Conservation (phyloP, 2,329 filamentous ascomycete genomes). For the Nemania sp. region DNA sequence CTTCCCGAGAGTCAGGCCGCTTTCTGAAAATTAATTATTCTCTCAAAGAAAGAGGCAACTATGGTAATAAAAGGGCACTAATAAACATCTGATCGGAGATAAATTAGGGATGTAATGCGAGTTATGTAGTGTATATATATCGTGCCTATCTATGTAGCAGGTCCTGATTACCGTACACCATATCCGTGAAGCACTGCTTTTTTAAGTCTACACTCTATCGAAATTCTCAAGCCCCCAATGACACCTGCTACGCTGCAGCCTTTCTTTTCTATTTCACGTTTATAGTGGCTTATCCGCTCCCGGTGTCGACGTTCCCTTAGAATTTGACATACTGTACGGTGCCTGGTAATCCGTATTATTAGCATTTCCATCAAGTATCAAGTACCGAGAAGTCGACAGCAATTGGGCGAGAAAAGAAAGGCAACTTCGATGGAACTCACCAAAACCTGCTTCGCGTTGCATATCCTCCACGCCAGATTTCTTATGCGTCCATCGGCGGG, state of each 20-base stretch:
- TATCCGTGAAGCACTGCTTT: neutral
- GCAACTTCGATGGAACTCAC: slow-evolving; percentile 63
- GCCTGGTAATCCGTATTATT: slow-evolving; percentile 61
- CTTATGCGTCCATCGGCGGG: slow-evolving; percentile 89
- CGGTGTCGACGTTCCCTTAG: slow-evolving; percentile 72
- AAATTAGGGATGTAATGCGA: too few relatives aligned
- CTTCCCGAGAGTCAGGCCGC: too few relatives aligned
- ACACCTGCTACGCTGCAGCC: neutral
- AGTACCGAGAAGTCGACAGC: neutral
- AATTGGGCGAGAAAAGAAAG: neutral
- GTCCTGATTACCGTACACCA: neutral
- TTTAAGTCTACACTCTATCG: neutral
- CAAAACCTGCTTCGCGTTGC: slow-evolving; percentile 94
- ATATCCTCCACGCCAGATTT: slow-evolving; percentile 94
- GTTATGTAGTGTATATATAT: neutral
- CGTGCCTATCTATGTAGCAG: neutral
- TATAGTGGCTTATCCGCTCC: slow-evolving; percentile 44
- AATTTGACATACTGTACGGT: slow-evolving; percentile 77
- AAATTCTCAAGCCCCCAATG: neutral
- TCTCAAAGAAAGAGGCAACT: too few relatives aligned
- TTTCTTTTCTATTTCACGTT: neutral
- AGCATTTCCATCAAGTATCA: slow-evolving; percentile 30
- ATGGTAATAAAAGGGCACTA: too few relatives aligned
- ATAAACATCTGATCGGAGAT: too few relatives aligned
- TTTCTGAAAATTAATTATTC: too few relatives aligned